Conservation (phyloP, 192 early-diverging fungal genomes). For the Coemansia sp. region DNA sequence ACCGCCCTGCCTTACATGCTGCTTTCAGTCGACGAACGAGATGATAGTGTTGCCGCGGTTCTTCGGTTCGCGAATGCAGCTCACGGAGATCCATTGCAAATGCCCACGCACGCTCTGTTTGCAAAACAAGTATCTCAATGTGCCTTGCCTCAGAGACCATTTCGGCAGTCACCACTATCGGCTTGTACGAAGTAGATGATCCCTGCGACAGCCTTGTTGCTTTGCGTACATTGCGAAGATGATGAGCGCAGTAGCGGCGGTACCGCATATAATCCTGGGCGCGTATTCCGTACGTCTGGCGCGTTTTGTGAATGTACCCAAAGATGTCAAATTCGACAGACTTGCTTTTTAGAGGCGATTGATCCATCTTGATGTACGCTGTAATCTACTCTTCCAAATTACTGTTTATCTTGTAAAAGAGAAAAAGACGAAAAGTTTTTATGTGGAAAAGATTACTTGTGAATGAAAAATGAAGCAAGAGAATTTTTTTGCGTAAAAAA, state of each 20-base stretch:
- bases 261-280: conserved; percentile 47
- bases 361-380: background rate
- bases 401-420: background rate
- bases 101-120: conserved; percentile 52
- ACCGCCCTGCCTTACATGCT: conserved; percentile 26
- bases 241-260: conserved; percentile 44
- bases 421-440: background rate
- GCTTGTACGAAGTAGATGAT: conserved; percentile 18
- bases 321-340: conserved; percentile 37
- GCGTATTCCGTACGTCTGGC: conserved; percentile 40
- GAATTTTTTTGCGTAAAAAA: background rate
- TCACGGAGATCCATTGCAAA: conserved; percentile 53
- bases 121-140: conserved; percentile 39
- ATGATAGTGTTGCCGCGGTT: conserved; percentile 51
- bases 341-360: background rate
- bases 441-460: background rate
- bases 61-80: conserved; percentile 46
- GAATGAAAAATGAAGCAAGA: no score
- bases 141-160: conserved; percentile 25
- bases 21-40: conserved; percentile 40
- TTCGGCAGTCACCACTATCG: conserved; percentile 27
- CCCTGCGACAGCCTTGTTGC: conserved; percentile 34
- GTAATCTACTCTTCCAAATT: background rate
- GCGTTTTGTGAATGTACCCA: conserved; percentile 37
- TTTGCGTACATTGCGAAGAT: conserved; percentile 47